Evolutionary conservation across 140 eudicot species (phyloP), one percentile per base, ranked within the genome.

Genomic region (Flaveria floridana): DNA sequence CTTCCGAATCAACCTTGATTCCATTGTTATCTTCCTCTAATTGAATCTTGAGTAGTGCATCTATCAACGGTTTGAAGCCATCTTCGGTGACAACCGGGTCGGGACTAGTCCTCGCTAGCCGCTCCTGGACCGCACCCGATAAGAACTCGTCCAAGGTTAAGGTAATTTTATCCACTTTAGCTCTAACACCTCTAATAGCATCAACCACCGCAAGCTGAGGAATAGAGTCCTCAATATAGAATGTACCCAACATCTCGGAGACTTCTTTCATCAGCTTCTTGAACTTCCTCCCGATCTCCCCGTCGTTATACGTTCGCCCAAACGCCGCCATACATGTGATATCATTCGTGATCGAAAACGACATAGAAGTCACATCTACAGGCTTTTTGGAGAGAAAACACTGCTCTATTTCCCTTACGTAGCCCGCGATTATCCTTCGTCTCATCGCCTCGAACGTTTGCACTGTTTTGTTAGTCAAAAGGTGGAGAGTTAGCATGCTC

Each of bases 211-310:
- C 42, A 61, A 61, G 67, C 42, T 26, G 41, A 23, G 67, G 67
- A 61, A 26, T 61, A 11, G 67, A 26, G 7, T 61, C 67, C 67
- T 61, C 67, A 61, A 61, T 25, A 61, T 61, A 61, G 42, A 61
- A 61, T 2, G 39, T 61, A 13, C 9, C 67, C 67, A 61, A 23
- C 67, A 61, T 26, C 42, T 23, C 67, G 10, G 67, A 61, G n/a
- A 61, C 7, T 3, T 61, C 67, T 26, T 61, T 61, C 42, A 61
- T 61, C 2, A 61, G 39, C 9, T 61, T 61, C 67, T 8, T 8
- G 18, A 61, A 61, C 42, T 61, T 61, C 67, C 18, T 26, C 67
- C 67, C 67, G 15, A 61, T 61, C 42, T 61, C 67, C 18, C 67
- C 67, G 37, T 59, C 37, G 2, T 11, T 21, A 25, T 59, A 59